Conservation (phyloP, 169 alveolate species). For the Plasmodium coatneyi region DNA sequence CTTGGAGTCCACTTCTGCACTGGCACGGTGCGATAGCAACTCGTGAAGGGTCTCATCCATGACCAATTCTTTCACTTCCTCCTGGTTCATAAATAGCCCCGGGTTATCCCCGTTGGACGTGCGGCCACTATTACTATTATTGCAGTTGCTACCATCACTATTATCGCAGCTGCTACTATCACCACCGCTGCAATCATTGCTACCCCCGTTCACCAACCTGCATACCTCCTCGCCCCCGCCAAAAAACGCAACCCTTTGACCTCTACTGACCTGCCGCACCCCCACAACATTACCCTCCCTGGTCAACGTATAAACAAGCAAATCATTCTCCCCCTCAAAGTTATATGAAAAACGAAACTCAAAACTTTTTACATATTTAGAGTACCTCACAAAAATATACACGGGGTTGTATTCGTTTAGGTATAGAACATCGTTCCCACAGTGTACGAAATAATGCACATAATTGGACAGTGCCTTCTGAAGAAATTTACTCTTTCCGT, state of each 20-base stretch:
- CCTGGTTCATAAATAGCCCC: background rate
- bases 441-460: conserved; percentile 40
- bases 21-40: background rate
- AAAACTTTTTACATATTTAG: conserved; percentile 19
- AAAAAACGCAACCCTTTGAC: background rate
- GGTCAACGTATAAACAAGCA: conserved; percentile 20
- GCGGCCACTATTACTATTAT: background rate
- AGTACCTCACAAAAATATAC: conserved; percentile 38
- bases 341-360: conserved; percentile 37
- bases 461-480: background rate
- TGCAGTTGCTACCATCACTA: background rate
- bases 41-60: conserved; percentile 6
- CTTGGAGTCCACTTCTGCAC: background rate
- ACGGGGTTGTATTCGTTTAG: conserved; percentile 29
- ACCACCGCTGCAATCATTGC: background rate
- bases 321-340: conserved; percentile 1
- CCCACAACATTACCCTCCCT: conserved; percentile 9
- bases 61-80: background rate
- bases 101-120: background rate
- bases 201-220: background rate
- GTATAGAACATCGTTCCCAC: conserved; percentile 21
- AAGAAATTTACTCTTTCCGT: conserved; percentile 16
- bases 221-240: background rate
- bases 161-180: background rate
- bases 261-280: background rate